A percentile compares a stretch with the other conserved stretches of the same genome.
phyloP scores from a whole-genome alignment of 495 filamentous ascomycete genomes.

The Hypoxylon perforatum region DNA sequence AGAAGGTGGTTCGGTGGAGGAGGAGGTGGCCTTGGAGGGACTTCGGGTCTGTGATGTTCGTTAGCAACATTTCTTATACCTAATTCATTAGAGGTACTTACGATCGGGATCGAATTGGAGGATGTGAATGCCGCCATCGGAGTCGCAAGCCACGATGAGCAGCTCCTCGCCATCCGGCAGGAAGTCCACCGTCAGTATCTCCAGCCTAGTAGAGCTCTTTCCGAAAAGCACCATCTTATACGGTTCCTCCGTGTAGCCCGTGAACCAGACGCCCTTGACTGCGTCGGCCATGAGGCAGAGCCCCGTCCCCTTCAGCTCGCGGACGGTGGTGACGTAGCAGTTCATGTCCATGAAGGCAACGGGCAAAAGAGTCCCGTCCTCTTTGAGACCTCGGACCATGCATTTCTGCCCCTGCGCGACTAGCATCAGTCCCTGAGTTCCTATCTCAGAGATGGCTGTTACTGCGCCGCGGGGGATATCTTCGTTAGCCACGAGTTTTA shows the following conservation, averaged over 20 bases:
- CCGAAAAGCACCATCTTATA: constrained; percentile 96
- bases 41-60: constrained; percentile 77
- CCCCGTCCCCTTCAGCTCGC: constrained; percentile 83
- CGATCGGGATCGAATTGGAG: constrained; percentile 94
- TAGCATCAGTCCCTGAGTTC: constrained; percentile 91
- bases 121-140: constrained; percentile 85
- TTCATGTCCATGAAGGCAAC: constrained; percentile 99
- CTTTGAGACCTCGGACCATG: constrained; percentile 95
- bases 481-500: constrained; percentile 89
- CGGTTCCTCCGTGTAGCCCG: constrained; percentile 92
- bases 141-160: constrained; percentile 83
- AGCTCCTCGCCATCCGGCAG: constrained; percentile 86
- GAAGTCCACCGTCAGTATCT: constrained; percentile 86
- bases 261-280: constrained; percentile 93
- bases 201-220: constrained; percentile 78
- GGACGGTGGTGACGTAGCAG: constrained; percentile 84
- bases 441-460: constrained; percentile 84
- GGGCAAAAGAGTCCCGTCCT: constrained; percentile 89
- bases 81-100: constrained; percentile 46
- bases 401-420: constrained; percentile 96
- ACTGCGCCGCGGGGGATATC: constrained; percentile 91
- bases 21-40: constrained; percentile 89
- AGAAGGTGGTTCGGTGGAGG: constrained; percentile 85
- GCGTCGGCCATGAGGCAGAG: constrained; percentile 88
- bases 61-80: constrained; percentile 33